Evolutionary conservation across 106 monocot species (phyloP).

Genomic region (Acorus gramineus): DNA sequence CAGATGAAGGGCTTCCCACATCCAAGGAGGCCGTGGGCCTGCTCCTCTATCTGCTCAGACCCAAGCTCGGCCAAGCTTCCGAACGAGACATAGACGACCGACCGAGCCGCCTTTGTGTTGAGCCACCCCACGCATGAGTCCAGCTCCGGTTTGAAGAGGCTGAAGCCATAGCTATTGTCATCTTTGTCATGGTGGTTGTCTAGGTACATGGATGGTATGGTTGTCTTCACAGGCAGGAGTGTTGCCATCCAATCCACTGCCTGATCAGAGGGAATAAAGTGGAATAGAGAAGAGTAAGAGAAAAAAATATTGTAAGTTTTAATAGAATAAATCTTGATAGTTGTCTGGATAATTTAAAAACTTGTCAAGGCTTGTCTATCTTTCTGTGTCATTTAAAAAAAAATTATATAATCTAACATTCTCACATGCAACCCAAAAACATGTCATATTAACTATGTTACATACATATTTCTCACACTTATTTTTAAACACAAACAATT

Average conservation of each 20-base stretch:
- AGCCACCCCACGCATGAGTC: constrained; percentile 29
- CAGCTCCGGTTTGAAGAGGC: constrained; percentile 4
- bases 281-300: too few species aligned
- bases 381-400: too few species aligned
- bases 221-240: constrained; percentile 6
- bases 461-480: too few species aligned
- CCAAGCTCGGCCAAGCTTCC: constrained; percentile 21
- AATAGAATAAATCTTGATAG: too few species aligned
- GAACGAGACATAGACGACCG: constrained; percentile 43
- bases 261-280: background rate
- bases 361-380: too few species aligned
- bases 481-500: too few species aligned
- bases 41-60: constrained; percentile 13
- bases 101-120: constrained; percentile 10
- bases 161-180: constrained; percentile 23
- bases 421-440: too few species aligned
- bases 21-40: constrained; percentile 11
- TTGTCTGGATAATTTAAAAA: too few species aligned
- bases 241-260: constrained; percentile 14
- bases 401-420: too few species aligned
- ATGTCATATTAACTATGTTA: too few species aligned
- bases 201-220: constrained; percentile 17
- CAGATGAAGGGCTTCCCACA: constrained; percentile 27
- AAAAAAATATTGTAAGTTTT: too few species aligned
- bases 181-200: constrained; percentile 1